Conservation (phyloP, 768 basidiomycete genomes). For the Suillus tomentosus region DNA sequence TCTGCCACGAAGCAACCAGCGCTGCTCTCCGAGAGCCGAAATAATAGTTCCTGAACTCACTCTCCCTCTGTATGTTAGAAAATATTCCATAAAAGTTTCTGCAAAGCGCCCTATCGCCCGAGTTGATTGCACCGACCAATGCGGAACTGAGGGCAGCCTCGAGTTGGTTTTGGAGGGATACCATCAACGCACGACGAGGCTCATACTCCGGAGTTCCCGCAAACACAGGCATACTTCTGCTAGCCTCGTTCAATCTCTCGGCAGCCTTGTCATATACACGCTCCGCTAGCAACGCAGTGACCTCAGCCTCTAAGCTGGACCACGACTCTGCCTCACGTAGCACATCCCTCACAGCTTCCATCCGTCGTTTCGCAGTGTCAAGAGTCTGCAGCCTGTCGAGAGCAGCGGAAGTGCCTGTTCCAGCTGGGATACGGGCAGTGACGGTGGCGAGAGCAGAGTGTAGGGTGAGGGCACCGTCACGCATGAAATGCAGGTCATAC, state of each 20-base stretch:
- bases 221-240: constrained; percentile 87
- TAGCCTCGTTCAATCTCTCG: constrained; percentile 88
- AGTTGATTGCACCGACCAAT: constrained; percentile 82
- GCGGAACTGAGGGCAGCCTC: constrained; percentile 92
- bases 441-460: constrained; percentile 62
- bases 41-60: constrained; percentile 94
- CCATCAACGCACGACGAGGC: constrained; percentile 78
- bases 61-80: constrained; percentile 85
- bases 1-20: constrained; percentile 72
- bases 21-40: constrained; percentile 75
- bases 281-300: constrained; percentile 80
- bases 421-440: constrained; percentile 36
- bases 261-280: constrained; percentile 86
- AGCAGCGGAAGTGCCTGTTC: constrained; percentile 55
- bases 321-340: constrained; percentile 95
- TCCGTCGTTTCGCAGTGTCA: constrained; percentile 79
- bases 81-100: constrained; percentile 85
- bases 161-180: constrained; percentile 92
- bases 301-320: constrained; percentile 93
- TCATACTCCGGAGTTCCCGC: constrained; percentile 93
- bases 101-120: constrained; percentile 73
- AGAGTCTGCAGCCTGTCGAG: constrained; percentile 79
- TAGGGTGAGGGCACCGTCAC: constrained; percentile 82
- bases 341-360: constrained; percentile 90
- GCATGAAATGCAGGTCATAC: constrained; percentile 97